These are phyloP conservation scores for Ilex aquifolium DNA, from an alignment of 257 asterid species.

Conservation along the genomic window DNA sequence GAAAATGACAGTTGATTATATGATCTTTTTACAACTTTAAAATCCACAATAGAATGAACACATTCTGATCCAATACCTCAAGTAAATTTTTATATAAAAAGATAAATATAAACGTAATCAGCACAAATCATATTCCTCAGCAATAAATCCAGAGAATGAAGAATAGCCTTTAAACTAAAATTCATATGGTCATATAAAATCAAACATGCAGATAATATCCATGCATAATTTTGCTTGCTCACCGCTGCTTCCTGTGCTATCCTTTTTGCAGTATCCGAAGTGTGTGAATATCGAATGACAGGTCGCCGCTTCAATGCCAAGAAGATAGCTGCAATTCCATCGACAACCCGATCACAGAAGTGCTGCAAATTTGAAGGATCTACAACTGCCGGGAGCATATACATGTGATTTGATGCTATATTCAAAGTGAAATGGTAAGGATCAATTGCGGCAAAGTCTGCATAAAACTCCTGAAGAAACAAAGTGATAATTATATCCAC, in stretches of 20 bases:
- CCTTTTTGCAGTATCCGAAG: constrained; percentile 87
- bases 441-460: constrained; percentile 88
- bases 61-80: too few relatives aligned
- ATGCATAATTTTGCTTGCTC: constrained; percentile 19
- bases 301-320: constrained; percentile 85
- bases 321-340: constrained; percentile 89
- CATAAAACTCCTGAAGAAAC: constrained; percentile 75
- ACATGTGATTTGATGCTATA: constrained; percentile 69
- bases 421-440: constrained; percentile 79
- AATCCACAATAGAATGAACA: too few relatives aligned
- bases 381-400: constrained; percentile 91
- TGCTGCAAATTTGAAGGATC: constrained; percentile 78
- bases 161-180: too few relatives aligned
- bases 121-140: too few relatives aligned
- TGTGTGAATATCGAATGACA: constrained; percentile 74
- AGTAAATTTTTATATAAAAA: constrained; percentile 1
- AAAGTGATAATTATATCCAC: constrained; percentile 20
- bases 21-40: background rate
- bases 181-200: too few relatives aligned
- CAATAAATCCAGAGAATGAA: too few relatives aligned
- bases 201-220: constrained; percentile 1
- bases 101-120: background rate
- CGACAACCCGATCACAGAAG: constrained; percentile 79
- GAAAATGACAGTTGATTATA: constrained; percentile 1
- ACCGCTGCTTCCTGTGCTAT: constrained; percentile 92